Conservation (phyloP, 179 eudicot genomes). For the Corrigiola litoralis region DNA sequence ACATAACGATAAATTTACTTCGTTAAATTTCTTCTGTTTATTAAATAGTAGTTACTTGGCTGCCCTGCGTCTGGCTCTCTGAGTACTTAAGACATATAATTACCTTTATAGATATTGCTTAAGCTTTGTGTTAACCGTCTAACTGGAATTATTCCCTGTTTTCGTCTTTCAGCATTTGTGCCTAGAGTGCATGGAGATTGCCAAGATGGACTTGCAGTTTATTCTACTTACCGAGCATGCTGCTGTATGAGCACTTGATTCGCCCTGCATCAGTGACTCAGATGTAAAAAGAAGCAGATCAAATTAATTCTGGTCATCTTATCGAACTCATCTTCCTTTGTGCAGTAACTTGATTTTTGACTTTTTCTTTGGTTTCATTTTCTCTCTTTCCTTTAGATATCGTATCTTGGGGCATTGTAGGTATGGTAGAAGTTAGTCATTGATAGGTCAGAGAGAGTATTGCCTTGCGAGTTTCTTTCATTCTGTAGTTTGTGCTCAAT, state of each 20-base stretch:
- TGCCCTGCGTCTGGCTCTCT: background rate
- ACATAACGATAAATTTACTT: background rate
- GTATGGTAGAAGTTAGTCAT: background rate
- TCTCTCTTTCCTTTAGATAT: background rate
- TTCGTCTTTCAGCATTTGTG: background rate
- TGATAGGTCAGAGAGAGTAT: slow-evolving; percentile 2
- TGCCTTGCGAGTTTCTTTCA: background rate
- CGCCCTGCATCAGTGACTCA: slow-evolving; percentile 1
- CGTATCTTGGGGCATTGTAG: background rate
- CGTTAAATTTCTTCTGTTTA: no score
- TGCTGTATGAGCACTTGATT: slow-evolving; percentile 11
- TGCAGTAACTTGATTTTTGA: slow-evolving; percentile 3
- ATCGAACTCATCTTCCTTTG: slow-evolving; percentile 1
- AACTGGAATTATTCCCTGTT: background rate
- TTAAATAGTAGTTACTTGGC: background rate
- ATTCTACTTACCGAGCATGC: background rate
- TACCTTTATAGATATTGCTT: background rate
- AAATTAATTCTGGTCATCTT: background rate
- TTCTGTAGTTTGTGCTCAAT: background rate
- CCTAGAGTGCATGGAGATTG: background rate
- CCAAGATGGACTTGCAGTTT: background rate
- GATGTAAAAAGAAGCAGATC: background rate
- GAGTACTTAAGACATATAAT: no score
- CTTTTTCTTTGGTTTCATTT: background rate
- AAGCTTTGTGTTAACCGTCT: background rate